Conservation (phyloP, 495 filamentous ascomycete genomes). For the Terfezia claveryi region DNA sequence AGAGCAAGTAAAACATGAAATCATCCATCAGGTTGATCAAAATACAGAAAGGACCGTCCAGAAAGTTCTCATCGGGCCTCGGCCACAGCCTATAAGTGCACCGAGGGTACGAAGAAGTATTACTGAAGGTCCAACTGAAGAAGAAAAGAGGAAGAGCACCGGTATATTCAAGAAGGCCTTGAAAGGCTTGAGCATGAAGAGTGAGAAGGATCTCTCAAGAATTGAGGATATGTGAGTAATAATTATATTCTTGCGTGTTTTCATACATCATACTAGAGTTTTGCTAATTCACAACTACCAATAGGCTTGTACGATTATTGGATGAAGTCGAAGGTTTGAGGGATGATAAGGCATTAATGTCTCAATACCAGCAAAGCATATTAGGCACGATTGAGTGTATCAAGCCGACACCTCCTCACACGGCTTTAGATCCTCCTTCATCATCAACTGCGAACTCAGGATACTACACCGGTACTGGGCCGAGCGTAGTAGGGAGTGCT, state of each 20-base stretch:
- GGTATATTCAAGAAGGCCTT: slow-evolving; percentile 82
- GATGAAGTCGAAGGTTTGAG: slow-evolving; percentile 65
- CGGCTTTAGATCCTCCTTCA: slow-evolving; percentile 8
- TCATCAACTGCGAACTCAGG: slow-evolving; percentile 16
- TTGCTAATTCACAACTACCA: slow-evolving; percentile 4
- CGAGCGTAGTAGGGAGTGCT: not conserved
- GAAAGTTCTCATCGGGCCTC: slow-evolving; percentile 64
- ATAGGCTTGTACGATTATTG: slow-evolving; percentile 54
- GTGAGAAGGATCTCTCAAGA: slow-evolving; percentile 63
- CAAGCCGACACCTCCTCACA: slow-evolving; percentile 7
- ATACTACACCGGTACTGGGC: slow-evolving; percentile 10
- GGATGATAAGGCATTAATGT: slow-evolving; percentile 32
- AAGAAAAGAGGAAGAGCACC: slow-evolving; percentile 56
- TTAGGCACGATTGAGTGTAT: slow-evolving; percentile 15
- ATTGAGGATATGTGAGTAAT: slow-evolving; percentile 62
- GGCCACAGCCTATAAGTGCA: slow-evolving; percentile 50
- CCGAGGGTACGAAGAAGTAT: slow-evolving; percentile 33
- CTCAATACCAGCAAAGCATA: slow-evolving; percentile 21
- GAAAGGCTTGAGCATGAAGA: slow-evolving; percentile 67
- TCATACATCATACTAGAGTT: not conserved
- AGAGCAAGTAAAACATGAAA: slow-evolving; percentile 58
- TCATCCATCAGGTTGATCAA: slow-evolving; percentile 62
- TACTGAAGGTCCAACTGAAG: slow-evolving; percentile 35
- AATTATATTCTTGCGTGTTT: not conserved
- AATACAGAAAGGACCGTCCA: slow-evolving; percentile 68